These are phyloP conservation scores for Taphrina communis DNA, from an alignment of 1,139 yeast species.

Conservation along the genomic window DNA sequence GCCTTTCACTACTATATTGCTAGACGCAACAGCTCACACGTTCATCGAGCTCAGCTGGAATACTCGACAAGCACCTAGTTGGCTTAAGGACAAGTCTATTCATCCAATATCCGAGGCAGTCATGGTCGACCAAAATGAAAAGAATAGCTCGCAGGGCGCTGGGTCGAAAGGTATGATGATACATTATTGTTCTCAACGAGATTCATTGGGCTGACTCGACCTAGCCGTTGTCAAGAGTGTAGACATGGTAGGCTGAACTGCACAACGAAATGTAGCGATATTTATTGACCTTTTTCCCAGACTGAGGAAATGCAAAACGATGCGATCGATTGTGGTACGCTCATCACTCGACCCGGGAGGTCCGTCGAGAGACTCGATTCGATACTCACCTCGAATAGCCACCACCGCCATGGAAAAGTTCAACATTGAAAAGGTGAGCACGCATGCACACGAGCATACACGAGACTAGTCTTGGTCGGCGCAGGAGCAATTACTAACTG, in stretches of 20 bases:
- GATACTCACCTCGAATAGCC: conserved; percentile 54
- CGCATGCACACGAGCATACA: no score
- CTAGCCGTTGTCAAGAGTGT: conserved; percentile 55
- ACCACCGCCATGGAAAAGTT: conserved; percentile 65
- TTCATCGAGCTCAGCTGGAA: no score
- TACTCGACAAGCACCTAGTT: no score
- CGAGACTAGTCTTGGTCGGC: no score
- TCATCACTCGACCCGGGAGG: neutral
- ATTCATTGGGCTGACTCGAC: neutral
- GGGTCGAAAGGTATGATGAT: conserved; percentile 26
- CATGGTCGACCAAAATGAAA: conserved; percentile 34
- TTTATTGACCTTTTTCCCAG: conserved; percentile 43
- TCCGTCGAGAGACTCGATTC: neutral
- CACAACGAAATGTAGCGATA: neutral
- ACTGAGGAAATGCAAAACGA: conserved; percentile 50
- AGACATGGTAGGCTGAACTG: conserved; percentile 53
- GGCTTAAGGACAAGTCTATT: no score
- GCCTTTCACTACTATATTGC: no score
- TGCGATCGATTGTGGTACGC: conserved; percentile 50
- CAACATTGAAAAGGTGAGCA: conserved; percentile 56
- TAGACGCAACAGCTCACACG: no score
- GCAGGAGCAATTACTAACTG: neutral
- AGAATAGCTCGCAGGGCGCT: conserved; percentile 21
- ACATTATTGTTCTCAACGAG: neutral
- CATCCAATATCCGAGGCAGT: neutral